Evolutionary conservation across 768 basidiomycete genomes (phyloP), one percentile per base, ranked within the genome.

Genomic region (Rhodotorula diobovata): DNA sequence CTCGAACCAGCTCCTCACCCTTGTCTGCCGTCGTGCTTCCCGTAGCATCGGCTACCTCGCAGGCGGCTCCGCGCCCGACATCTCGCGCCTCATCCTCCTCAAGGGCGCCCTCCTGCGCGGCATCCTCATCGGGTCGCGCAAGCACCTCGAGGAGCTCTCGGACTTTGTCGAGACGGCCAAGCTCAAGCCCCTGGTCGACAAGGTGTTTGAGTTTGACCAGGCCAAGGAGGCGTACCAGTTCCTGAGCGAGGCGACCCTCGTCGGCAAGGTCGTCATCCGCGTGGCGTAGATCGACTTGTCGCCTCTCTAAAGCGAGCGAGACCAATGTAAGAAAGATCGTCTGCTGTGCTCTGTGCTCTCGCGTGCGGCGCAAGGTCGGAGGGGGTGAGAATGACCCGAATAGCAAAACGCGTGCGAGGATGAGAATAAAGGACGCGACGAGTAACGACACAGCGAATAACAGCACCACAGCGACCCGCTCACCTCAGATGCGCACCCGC

Each of bases 61-160:
- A 0, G 78, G 78, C 10, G 63, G 37, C 21, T 12, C 37, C 30
- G 37, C 56, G 37, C 56, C 56, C 56, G 30, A 57, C 56, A 11
- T 66, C 48, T 23, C 14, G 12, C 34, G 21, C 18, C 35, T 23
- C 34, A 21, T 39, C 11, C 66, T 61, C n/a, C 14, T 15, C n/a
- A 60, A 60, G 34, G 16, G 50, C 9, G 53, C 46, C 3, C 76
- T 72, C n/a, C 65, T 87, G 58, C 84, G 85, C 16, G 86, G 87
- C 12, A 82, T 87, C 34, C 80, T 84, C 50, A 81, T 87, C 63
- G 87, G 87, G 48, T 84, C 84, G 16, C 83, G 86, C 34, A 79
- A 82, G 25, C 86, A 87, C 85, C 87, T 87, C 73, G 81, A 83
- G 51, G 81, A 59, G 35, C 58, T 59, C 41, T 20, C 23, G n/a